A percentile compares a stretch with the other conserved stretches of the same genome.
These are phyloP conservation scores for Sugiyamaella americana DNA, from an alignment of 805 yeast genomes.

Conservation along the genomic window DNA sequence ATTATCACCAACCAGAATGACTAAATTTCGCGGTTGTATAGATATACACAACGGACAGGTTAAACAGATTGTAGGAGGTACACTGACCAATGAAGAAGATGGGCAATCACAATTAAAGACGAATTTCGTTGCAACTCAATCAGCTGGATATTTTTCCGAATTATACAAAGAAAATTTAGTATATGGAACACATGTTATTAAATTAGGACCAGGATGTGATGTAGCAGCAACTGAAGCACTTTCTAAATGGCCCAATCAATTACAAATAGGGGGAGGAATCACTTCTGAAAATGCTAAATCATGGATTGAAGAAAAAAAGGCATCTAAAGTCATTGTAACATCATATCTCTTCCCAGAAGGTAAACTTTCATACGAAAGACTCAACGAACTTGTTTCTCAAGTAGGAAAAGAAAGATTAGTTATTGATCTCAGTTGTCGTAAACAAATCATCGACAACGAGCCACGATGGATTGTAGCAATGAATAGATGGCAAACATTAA, in stretches of 20 bases:
- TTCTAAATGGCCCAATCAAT: constrained; percentile 57
- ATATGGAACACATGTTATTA: constrained; percentile 85
- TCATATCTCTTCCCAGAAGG: constrained; percentile 81
- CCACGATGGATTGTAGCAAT: constrained; percentile 87
- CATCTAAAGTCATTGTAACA: constrained; percentile 85
- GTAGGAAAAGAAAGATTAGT: constrained; percentile 69
- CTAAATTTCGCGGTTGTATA: constrained; percentile 86
- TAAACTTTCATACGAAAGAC: constrained; percentile 44
- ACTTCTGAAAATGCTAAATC: constrained; percentile 60
- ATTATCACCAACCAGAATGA: constrained; percentile 56
- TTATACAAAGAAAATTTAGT: constrained; percentile 57
- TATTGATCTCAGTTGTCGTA: constrained; percentile 77
- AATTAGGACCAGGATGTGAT: constrained; percentile 80
- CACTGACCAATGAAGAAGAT: constrained; percentile 41
- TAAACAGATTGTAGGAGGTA: constrained; percentile 95
- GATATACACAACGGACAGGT: constrained; percentile 94
- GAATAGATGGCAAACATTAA: constrained; percentile 94
- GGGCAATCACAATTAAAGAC: constrained; percentile 44
- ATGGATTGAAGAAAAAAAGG: constrained; percentile 69
- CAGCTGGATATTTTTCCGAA: constrained; percentile 68
- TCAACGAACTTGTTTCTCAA: constrained; percentile 42
- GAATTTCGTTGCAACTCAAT: constrained; percentile 71
- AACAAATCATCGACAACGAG: constrained; percentile 26
- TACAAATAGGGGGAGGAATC: constrained; percentile 95
- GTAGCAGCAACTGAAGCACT: constrained; percentile 76